Evolutionary conservation across 2,329 filamentous ascomycete species (phyloP).

Genomic region (Verticillium isaacii): DNA sequence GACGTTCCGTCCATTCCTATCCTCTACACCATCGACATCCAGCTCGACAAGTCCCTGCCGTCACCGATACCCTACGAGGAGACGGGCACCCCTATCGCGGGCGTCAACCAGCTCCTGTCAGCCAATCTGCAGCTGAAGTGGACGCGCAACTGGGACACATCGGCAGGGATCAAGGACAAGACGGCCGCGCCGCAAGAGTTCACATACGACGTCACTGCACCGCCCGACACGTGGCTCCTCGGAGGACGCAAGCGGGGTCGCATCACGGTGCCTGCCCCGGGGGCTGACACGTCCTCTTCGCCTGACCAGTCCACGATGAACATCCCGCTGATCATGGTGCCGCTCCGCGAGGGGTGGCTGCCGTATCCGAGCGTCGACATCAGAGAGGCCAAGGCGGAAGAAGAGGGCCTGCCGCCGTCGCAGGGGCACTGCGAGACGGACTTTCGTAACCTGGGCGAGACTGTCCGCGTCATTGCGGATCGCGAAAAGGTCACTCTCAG

Average conservation of each 20-base stretch:
- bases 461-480: conserved; percentile 69
- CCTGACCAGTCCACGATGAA: conserved; percentile 44
- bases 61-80: conserved; percentile 18
- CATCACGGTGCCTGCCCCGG: conserved; percentile 8
- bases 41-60: conserved; percentile 36
- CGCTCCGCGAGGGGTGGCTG: conserved; percentile 72
- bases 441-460: conserved; percentile 72
- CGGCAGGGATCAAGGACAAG: conserved; percentile 20
- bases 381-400: conserved; percentile 46
- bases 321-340: conserved; percentile 72
- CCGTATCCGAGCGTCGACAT: conserved; percentile 77
- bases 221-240: conserved; percentile 75
- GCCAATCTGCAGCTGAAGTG: conserved; percentile 59
- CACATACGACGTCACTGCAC: conserved; percentile 74
- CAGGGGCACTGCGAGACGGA: conserved; percentile 69
- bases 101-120: conserved; percentile 60
- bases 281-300: conserved; percentile 31
- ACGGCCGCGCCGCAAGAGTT: conserved; percentile 54
- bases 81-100: conserved; percentile 39
- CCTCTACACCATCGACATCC: conserved; percentile 73
- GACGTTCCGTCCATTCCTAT: conserved; percentile 81
- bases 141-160: conserved; percentile 59
- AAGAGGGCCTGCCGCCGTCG: conserved; percentile 13
- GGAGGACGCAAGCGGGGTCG: conserved; percentile 70
- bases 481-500: conserved; percentile 68